Percentiles rank a stretch among this genome's conserved stretches.
These are phyloP conservation scores for Trypanosomatidae sp. DNA, from an alignment of 208 protist species.

Conservation along the genomic window DNA sequence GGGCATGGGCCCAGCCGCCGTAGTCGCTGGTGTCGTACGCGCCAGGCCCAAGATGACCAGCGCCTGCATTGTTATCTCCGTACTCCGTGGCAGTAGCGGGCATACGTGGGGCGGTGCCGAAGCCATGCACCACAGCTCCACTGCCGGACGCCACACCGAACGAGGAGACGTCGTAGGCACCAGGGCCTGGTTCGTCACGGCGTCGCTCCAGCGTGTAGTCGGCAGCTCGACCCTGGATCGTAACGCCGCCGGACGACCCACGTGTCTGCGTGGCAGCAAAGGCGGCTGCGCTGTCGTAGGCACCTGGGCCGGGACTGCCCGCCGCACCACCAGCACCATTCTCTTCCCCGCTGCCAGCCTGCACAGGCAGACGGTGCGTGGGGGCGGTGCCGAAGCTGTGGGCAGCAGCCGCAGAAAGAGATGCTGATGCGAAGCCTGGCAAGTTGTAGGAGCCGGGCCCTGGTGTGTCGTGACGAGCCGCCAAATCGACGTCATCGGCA, in stretches of 20 bases:
- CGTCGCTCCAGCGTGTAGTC: neutral
- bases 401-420: no score
- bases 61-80: no score
- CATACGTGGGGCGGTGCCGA: conserved; percentile 42
- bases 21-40: conserved; percentile 14
- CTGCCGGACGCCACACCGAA: conserved; percentile 17
- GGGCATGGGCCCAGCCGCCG: no score
- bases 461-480: no score
- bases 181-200: conserved; percentile 18
- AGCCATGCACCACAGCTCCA: conserved; percentile 44
- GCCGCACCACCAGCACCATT: no score
- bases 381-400: no score
- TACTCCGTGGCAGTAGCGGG: neutral
- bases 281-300: conserved; percentile 31
- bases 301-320: conserved; percentile 40
- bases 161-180: neutral
- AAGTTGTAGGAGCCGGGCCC: no score
- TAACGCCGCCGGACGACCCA: conserved; percentile 1
- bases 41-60: conserved; percentile 13
- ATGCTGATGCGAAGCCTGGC: no score
- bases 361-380: no score
- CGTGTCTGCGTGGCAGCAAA: neutral
- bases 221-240: conserved; percentile 12
- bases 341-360: neutral
- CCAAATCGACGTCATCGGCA: no score